These are phyloP conservation scores for Yamadazyma philogaea DNA, from an alignment of 805 yeast species.

Conservation along the genomic window DNA sequence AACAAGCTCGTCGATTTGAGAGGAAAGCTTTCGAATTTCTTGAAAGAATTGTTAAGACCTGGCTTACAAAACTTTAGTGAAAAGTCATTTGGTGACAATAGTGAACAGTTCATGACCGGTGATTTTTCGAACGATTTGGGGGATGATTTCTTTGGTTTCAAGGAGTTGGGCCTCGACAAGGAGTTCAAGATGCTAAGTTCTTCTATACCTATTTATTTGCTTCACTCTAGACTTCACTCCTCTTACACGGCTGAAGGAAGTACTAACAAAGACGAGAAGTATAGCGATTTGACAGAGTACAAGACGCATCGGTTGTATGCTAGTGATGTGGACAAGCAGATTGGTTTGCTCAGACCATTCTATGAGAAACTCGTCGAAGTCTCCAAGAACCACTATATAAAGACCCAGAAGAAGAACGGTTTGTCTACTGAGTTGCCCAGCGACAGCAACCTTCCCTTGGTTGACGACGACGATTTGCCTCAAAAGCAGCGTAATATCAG, in stretches of 20 bases:
- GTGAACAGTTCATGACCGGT: conserved; percentile 92
- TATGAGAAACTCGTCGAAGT: conserved; percentile 38
- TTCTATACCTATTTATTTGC: conserved; percentile 83
- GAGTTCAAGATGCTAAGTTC: conserved; percentile 84
- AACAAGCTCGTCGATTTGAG: conserved; percentile 67
- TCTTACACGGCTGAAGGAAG: conserved; percentile 45
- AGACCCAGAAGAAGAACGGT: conserved; percentile 39
- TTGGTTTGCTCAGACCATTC: conserved; percentile 59
- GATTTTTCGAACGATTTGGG: conserved; percentile 92
- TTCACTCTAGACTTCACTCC: conserved; percentile 71
- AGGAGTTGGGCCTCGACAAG: conserved; percentile 86
- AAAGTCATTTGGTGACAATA: conserved; percentile 77
- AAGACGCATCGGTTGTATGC: conserved; percentile 52
- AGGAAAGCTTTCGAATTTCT: conserved; percentile 60
- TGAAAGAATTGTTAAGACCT: conserved; percentile 83
- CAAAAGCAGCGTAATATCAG: conserved; percentile 70
- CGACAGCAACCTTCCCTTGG: conserved; percentile 29
- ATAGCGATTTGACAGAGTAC: conserved; percentile 62
- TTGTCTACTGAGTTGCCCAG: conserved; percentile 42
- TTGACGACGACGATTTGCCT: conserved; percentile 86
- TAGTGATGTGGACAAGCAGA: conserved; percentile 49
- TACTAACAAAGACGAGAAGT: conserved; percentile 50
- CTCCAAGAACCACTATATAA: conserved; percentile 42
- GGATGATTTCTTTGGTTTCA: conserved; percentile 97
- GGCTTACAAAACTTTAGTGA: conserved; percentile 71